These are phyloP conservation scores for Leccinum longicurvipes DNA, from an alignment of 768 basidiomycete genomes.

Conservation along the genomic window DNA sequence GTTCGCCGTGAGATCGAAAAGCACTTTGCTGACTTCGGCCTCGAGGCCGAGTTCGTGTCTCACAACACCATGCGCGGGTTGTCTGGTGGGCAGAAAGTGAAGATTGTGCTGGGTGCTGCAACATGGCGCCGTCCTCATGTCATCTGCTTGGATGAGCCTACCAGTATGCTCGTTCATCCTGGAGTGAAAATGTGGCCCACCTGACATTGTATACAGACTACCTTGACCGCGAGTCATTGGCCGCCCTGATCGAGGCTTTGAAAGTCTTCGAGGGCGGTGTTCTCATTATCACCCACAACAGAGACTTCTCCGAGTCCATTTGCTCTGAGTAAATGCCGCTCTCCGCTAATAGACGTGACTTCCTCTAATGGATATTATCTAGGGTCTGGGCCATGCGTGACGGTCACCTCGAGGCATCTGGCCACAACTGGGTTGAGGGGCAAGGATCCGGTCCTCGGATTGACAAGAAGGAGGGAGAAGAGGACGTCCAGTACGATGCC, in stretches of 20 bases:
- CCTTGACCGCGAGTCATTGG: slow-evolving; percentile 98
- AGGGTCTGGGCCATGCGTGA: slow-evolving; percentile 99
- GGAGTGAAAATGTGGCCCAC: not conserved
- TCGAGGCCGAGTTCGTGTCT: slow-evolving; percentile 97
- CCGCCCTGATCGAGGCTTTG: slow-evolving; percentile 96
- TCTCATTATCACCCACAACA: slow-evolving; percentile 95
- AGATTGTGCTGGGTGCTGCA: slow-evolving; percentile 97
- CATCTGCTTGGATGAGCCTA: slow-evolving; percentile 96
- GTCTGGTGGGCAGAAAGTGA: slow-evolving; percentile 98
- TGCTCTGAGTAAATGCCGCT: slow-evolving; percentile 68
- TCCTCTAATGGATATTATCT: not conserved
- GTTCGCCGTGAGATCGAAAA: slow-evolving; percentile 99
- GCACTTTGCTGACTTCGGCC: slow-evolving; percentile 98
- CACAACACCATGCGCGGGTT: slow-evolving; percentile 99
- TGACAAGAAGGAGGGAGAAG: slow-evolving; percentile 89
- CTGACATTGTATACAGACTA: slow-evolving; percentile 58
- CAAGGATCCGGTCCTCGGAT: slow-evolving; percentile 94
- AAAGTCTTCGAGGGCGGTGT: slow-evolving; percentile 99
- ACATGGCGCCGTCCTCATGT: slow-evolving; percentile 99
- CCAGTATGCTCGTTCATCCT: slow-evolving; percentile 50
- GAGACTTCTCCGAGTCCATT: slow-evolving; percentile 97
- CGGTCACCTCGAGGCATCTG: slow-evolving; percentile 92
- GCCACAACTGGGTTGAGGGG: slow-evolving; percentile 99
- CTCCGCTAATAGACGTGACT: not conserved
- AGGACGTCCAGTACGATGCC: slow-evolving; percentile 90